Base-by-base conservation (phyloP, 2,329 filamentous ascomycete species). In the Ophiostoma ulmi region DNA sequence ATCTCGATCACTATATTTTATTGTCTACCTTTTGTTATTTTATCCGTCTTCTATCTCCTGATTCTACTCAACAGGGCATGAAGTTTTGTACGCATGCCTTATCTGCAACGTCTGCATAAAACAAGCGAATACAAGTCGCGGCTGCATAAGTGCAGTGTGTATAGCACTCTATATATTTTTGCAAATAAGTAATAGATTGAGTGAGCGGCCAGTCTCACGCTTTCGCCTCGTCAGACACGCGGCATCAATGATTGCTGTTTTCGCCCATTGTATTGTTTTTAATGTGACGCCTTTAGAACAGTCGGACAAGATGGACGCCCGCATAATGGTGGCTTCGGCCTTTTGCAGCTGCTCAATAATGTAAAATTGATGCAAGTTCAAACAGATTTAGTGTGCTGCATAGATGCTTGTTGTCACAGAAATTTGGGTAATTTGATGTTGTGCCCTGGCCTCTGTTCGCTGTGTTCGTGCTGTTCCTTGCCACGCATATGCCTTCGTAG, bases 261-360 rank as follows among this genome's bases (percentile, higher is more conserved):
- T 31, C 31, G 44, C 17, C 44, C 44, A 31, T 31, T 48, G 17
- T 48, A 31, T 48, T 48, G 14, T 48, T 7, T 48, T n/a, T 48
- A 1, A 48, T 48, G 44, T 20, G n/a, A 20, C 5, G 20, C 44
- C 44, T 48, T 6, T 7, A 58, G 11, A 5, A 14, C 10, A 13
- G 70, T 71, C 66, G 70, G 66, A 71, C 70, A 71, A 65, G 66
- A 65, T 65, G 55, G 66, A 52, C 63, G 69, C 52, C 65, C 39
- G 70, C 70, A 71, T 63, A 35, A 35, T 55, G 38, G 35, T 52
- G 55, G 41, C 52, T 61, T 67, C 48, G 64, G 69, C 52, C 36
- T 58, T 38, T 22, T 70, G 64, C 36, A 67, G 26, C 48, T 44
- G 10, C 64, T 26, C 31, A 38, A 58, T 63, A 63, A 2, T 63